These are phyloP conservation scores for Asclepias syriaca DNA, from an alignment of 257 asterid species.

Conservation along the genomic window DNA sequence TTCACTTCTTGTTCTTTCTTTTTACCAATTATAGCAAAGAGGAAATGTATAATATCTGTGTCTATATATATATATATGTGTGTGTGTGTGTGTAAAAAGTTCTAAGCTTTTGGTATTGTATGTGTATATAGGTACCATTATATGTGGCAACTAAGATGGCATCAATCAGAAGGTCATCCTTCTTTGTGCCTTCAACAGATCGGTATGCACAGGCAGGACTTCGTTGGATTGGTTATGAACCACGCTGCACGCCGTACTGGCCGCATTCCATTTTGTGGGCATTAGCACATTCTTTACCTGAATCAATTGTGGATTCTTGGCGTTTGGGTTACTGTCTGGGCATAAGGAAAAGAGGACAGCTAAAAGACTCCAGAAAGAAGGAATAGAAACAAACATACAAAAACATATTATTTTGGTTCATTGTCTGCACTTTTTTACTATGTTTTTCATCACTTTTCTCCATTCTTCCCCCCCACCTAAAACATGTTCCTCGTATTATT, in stretches of 20 bases:
- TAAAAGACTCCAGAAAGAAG: slow-evolving; percentile 67
- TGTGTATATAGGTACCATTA: slow-evolving; percentile 60
- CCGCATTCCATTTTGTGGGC: slow-evolving; percentile 89
- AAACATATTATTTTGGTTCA: too few species aligned
- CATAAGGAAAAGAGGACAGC: slow-evolving; percentile 76
- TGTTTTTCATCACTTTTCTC: neutral
- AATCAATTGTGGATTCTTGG: slow-evolving; percentile 69
- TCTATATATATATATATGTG: too few species aligned
- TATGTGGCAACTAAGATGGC: slow-evolving; percentile 98
- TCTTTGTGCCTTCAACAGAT: slow-evolving; percentile 84
- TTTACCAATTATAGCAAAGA: neutral
- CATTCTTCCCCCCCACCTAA: too few species aligned
- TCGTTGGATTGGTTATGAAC: slow-evolving; percentile 84
- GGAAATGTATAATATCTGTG: too few species aligned
- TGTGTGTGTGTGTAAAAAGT: neutral
- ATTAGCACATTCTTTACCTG: slow-evolving; percentile 48
- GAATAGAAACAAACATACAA: slow-evolving; percentile 42
- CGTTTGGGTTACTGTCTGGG: slow-evolving; percentile 61
- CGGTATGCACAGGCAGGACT: slow-evolving; percentile 79
- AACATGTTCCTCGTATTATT: neutral
- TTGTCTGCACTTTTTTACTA: too few species aligned
- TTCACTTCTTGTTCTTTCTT: neutral
- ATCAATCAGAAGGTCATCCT: slow-evolving; percentile 81
- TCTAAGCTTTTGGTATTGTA: neutral
- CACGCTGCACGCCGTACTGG: slow-evolving; percentile 98